Evolutionary conservation across 2,329 filamentous ascomycete genomes (phyloP), one percentile per base, ranked within the genome.

Genomic region (Kalmusia sp.): DNA sequence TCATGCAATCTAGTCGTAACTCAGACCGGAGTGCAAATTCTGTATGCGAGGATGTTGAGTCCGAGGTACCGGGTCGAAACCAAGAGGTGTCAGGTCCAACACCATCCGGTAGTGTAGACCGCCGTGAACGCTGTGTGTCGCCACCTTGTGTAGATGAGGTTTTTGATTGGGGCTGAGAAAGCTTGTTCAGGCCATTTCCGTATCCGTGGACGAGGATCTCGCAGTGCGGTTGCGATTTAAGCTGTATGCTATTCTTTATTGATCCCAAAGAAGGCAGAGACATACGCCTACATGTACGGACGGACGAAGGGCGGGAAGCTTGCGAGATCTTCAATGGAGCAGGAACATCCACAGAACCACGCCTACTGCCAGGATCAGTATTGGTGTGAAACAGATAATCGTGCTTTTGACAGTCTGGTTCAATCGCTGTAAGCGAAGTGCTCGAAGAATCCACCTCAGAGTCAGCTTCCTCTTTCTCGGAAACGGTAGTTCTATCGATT

Each of bases 381-480:
- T 63, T 64, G 12, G 59, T 67, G 33, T 63, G 63, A 3, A 64
- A 65, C 30, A 75, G 72, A 44, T 75, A 76, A 43, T 73, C 75
- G 33, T 77, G 73, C 19, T 71, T 73, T 45, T 80, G 74, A 53
- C 79, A 81, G 43, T 81, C 79, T 2, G 79, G 79, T 37, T 77
- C 70, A 8, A 80, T 79, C 1, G 66, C 34, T 3, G 31, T 40
- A 6, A 7, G 17, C 4, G 64, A 15, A 67, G 39, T 34, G 15
- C 25, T 19, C 19, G 46, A 15, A 19, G 45, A 44, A 15, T 37
- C 17, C 8, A 46, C 9, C n/a, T 53, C 49, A 22, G 46, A 49
- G 8, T 11, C 33, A 21, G 38, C 33, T 24, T 39, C 53, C 15
- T n/a, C 17, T 12, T 59, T 51, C 17, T 56, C 54, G 4, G 49